These are phyloP conservation scores for Penicillium decumbens DNA, from an alignment of 2,329 filamentous ascomycete species.

Conservation along the genomic window DNA sequence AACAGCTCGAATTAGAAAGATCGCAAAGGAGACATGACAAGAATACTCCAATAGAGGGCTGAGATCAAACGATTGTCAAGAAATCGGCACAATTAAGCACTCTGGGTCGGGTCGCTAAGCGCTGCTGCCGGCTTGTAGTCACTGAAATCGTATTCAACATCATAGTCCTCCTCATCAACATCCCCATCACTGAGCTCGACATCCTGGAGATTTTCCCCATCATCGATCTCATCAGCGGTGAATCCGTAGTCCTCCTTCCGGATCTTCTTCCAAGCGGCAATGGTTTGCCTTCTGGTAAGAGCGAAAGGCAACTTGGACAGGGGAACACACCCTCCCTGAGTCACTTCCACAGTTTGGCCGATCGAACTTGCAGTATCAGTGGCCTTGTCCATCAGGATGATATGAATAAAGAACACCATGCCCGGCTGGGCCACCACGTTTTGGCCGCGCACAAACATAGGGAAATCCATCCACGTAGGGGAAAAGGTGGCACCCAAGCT, in stretches of 20 bases:
- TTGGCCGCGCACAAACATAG: slow-evolving; percentile 20
- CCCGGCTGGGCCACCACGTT: slow-evolving; percentile 20
- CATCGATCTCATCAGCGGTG: slow-evolving; percentile 29
- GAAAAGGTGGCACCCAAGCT: slow-evolving; percentile 30
- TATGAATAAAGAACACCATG: slow-evolving; percentile 37
- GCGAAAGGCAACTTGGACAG: slow-evolving; percentile 34
- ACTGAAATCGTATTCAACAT: slow-evolving; percentile 36
- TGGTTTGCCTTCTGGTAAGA: slow-evolving; percentile 31
- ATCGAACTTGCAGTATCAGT: slow-evolving; percentile 35
- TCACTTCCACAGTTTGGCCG: slow-evolving; percentile 29
- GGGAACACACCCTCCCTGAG: slow-evolving; percentile 27
- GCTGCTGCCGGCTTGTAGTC: slow-evolving; percentile 24
- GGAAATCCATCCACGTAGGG: slow-evolving; percentile 22
- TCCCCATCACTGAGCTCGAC: slow-evolving; percentile 34
- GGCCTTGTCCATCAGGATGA: slow-evolving; percentile 35
- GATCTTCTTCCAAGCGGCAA: slow-evolving; percentile 35
- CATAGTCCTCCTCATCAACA: slow-evolving; percentile 31
- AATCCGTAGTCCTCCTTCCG: slow-evolving; percentile 34
- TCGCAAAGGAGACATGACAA: too few species aligned
- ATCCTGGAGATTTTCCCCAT: slow-evolving; percentile 33
- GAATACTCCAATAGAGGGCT: too few species aligned
- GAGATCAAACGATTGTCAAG: too few species aligned
- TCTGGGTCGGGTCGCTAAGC: slow-evolving; percentile 19
- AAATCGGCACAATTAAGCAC: slow-evolving; percentile 3
- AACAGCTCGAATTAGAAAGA: too few species aligned